Base-by-base conservation (phyloP, 192 early-diverging fungal genomes). In the Allomyces macrogynus region DNA sequence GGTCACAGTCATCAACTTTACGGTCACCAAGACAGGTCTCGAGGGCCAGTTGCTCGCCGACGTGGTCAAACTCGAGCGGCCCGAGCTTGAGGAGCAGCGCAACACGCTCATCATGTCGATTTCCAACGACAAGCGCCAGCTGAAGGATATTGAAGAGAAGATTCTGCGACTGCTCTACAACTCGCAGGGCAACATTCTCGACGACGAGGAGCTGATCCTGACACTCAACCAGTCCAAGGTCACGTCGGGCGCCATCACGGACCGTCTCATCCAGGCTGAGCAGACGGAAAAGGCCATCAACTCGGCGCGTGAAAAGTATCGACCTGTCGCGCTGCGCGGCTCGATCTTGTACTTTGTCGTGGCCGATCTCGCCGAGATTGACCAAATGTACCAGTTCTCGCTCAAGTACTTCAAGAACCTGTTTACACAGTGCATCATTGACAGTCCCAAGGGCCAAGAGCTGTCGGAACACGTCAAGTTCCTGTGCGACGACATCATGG, bases 1-100 rank as follows among this genome's bases (percentile, higher is more conserved):
- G 49, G 94, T 97, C 4, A 98, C 97, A 2, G 92, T 99, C 77
- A 92, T 99, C 61, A 99, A 98, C 84, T 99, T 98, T 69, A 94
- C 95, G 1, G 89, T 98, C 20, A 99, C 97, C 18, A 85, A 92
- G 26, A 85, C 87, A 40, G 92, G 91, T 76, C 77, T 99, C 64
- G 92, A 97, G 75, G 91, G 89, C 67, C 97, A 99, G 78, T 95
- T 95, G 75, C 76, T 99, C 72, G 86, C 91, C 68, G 86, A 91
- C 74, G 92, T 96, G 3, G 82, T 99, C 71, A 92, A 92, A 65
- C 85, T 85, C 61, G 93, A 97, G 78, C 75, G 95, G 57, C 93
- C 97, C 1, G 97, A 99, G 73, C 89, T 92, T 7, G 97, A 98
- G 67, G 76, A 83, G 66, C 89, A 91, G 68, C 84, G 97, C 43